Percentiles rank a stretch among this genome's conserved stretches.
Conservation (phyloP, 768 basidiomycete species). For the Podaxis sp. region DNA sequence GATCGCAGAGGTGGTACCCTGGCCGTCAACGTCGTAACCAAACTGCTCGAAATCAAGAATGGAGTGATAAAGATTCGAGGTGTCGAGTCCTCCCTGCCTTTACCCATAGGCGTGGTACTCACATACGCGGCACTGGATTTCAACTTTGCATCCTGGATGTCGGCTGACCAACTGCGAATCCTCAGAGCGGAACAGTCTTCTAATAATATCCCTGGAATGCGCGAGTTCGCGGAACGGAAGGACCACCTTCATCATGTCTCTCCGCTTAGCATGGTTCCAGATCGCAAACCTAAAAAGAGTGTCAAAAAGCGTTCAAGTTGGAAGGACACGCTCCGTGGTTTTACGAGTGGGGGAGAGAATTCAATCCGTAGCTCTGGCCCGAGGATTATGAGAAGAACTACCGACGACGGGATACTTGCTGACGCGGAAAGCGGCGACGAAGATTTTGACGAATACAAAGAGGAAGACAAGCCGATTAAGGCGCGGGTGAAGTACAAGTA, state of each 20-base stretch:
- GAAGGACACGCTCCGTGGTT: slow-evolving; percentile 56
- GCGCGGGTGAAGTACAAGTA: slow-evolving; percentile 71
- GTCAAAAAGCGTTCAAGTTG: slow-evolving; percentile 58
- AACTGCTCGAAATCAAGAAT: slow-evolving; percentile 70
- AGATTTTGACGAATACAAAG: slow-evolving; percentile 47
- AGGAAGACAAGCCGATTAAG: slow-evolving; percentile 74
- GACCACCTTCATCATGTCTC: slow-evolving; percentile 88
- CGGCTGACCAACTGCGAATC: slow-evolving; percentile 77
- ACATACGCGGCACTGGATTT: slow-evolving; percentile 95
- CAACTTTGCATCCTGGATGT: slow-evolving; percentile 98
- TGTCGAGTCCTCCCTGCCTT: slow-evolving; percentile 46
- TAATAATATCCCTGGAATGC: slow-evolving; percentile 72
- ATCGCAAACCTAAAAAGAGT: slow-evolving; percentile 51
- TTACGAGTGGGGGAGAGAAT: slow-evolving; percentile 42
- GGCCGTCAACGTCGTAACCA: slow-evolving; percentile 80
- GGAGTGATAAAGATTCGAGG: slow-evolving; percentile 31
- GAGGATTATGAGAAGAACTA: slow-evolving; percentile 11
- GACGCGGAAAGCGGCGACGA: slow-evolving; percentile 57
- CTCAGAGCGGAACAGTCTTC: slow-evolving; percentile 87
- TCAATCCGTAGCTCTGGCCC: not conserved
- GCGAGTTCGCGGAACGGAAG: slow-evolving; percentile 72
- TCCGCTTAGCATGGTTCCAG: slow-evolving; percentile 89
- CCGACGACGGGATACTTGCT: slow-evolving; percentile 48
- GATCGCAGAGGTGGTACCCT: slow-evolving; percentile 79
- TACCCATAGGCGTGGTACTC: slow-evolving; percentile 81